Percentiles rank a stretch among this genome's conserved stretches.
Conservation (phyloP, 2,329 filamentous ascomycete species). For the Sordariomycetes sp. region DNA sequence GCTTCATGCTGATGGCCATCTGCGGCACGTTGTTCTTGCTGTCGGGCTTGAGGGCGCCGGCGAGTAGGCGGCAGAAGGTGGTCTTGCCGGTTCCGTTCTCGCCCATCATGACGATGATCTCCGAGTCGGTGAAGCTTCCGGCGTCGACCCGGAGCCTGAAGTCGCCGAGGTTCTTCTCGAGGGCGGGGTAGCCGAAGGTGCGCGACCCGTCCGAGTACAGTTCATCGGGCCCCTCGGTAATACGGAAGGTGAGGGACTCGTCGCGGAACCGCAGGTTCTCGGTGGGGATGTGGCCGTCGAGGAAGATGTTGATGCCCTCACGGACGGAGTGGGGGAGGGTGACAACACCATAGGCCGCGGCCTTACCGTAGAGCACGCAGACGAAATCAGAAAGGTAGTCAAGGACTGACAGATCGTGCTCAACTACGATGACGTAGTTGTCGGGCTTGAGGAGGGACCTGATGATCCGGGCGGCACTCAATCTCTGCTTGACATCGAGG, state of each 20-base stretch:
- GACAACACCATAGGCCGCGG: conserved; percentile 94
- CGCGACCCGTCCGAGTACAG: conserved; percentile 75
- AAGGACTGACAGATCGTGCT: conserved; percentile 97
- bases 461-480: conserved; percentile 85
- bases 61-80: conserved; percentile 93
- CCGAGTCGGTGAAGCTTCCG: conserved; percentile 91
- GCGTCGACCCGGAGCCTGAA: conserved; percentile 76
- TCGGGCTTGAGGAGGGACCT: conserved; percentile 79
- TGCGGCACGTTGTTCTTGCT: conserved; percentile 66
- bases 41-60: conserved; percentile 88
- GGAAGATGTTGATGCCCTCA: conserved; percentile 98
- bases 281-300: conserved; percentile 94
- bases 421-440: conserved; percentile 96
- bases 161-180: conserved; percentile 85
- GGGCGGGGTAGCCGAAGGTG: conserved; percentile 76
- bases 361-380: conserved; percentile 91
- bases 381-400: conserved; percentile 99
- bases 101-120: conserved; percentile 99
- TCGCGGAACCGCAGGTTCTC: conserved; percentile 98
- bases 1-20: conserved; percentile 99
- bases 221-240: conserved; percentile 81
- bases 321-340: conserved; percentile 91
- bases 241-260: conserved; percentile 90
- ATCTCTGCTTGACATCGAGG: conserved; percentile 97
- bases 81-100: conserved; percentile 99